phyloP scores from a whole-genome alignment of 2,329 filamentous ascomycete genomes.

The Colletotrichum cuscutae region DNA sequence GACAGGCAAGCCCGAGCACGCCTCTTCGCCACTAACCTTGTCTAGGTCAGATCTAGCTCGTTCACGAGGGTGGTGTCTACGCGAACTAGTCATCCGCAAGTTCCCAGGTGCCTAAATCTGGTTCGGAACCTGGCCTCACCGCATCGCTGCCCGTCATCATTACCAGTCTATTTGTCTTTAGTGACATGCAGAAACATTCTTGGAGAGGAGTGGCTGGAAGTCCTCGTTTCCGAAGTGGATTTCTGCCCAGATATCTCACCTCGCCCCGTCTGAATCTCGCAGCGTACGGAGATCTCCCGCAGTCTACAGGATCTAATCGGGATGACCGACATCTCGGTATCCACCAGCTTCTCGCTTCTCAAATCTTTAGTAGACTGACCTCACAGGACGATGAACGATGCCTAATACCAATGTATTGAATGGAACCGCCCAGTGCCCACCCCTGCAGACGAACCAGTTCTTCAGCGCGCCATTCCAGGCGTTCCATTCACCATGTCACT shows the following conservation, averaged over 20 bases:
- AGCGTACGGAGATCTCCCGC: constrained; percentile 28
- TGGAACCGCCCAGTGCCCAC: neutral
- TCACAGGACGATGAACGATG: neutral
- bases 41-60: constrained; percentile 11
- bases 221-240: neutral
- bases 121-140: constrained; percentile 20
- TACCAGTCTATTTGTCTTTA: neutral
- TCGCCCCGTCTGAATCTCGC: constrained; percentile 4
- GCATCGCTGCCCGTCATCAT: neutral
- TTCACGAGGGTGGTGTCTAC: constrained; percentile 3
- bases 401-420: neutral
- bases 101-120: constrained; percentile 10
- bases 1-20: neutral
- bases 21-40: constrained; percentile 9
- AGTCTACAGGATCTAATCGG: constrained; percentile 27
- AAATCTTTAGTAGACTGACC: neutral
- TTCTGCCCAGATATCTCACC: neutral
- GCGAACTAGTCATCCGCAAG: constrained; percentile 11
- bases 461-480: neutral
- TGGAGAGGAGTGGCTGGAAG: neutral
- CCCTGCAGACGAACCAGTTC: neutral
- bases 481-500: neutral
- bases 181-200: neutral
- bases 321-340: constrained; percentile 11
- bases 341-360: constrained; percentile 4